These are phyloP conservation scores for Suillus luteus DNA, from an alignment of 768 basidiomycete genomes.

Conservation along the genomic window DNA sequence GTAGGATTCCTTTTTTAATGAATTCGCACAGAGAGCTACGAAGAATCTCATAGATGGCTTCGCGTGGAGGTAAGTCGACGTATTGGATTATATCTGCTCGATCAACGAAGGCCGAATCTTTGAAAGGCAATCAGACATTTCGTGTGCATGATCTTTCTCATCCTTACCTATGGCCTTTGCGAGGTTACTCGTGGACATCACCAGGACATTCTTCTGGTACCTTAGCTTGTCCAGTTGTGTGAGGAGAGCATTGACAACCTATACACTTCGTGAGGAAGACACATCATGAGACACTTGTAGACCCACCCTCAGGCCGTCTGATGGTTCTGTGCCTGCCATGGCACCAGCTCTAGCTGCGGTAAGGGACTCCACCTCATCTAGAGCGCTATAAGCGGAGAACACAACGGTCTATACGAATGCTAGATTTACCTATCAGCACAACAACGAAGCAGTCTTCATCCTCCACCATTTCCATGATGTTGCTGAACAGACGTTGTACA, in stretches of 20 bases:
- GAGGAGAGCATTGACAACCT: constrained; percentile 97
- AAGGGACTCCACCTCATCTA: constrained; percentile 95
- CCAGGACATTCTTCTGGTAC: constrained; percentile 88
- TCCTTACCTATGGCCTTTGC: constrained; percentile 86
- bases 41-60: constrained; percentile 93
- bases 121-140: constrained; percentile 4
- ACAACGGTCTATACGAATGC: neutral
- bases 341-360: constrained; percentile 94
- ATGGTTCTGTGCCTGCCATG: constrained; percentile 94
- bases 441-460: constrained; percentile 91
- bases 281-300: neutral
- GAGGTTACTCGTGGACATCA: constrained; percentile 96
- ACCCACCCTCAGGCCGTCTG: constrained; percentile 85
- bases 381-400: constrained; percentile 6
- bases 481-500: constrained; percentile 89
- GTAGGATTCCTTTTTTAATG: constrained; percentile 69
- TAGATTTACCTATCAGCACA: constrained; percentile 79
- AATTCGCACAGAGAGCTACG: constrained; percentile 82
- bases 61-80: constrained; percentile 85
- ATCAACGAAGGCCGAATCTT: constrained; percentile 94
- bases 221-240: constrained; percentile 97
- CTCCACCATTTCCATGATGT: constrained; percentile 88
- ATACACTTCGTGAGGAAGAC: constrained; percentile 1
- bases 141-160: neutral
- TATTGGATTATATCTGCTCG: constrained; percentile 97